A percentile compares a stretch with the other conserved stretches of the same genome.
Evolutionary conservation across 2,329 filamentous ascomycete species (phyloP).

Genomic region (Trichoderma sp.): DNA sequence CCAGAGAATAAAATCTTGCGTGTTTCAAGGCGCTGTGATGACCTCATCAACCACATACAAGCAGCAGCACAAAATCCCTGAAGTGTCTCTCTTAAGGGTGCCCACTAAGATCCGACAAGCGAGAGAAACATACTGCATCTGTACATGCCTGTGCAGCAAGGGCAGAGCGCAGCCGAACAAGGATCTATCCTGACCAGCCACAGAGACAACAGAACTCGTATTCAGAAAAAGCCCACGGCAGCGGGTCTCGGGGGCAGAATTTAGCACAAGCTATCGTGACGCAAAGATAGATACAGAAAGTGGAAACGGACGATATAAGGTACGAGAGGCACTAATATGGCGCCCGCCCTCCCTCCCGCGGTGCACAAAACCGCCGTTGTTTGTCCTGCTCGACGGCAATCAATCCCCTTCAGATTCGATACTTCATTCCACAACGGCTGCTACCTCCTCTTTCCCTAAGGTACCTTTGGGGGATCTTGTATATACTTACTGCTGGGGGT

Average conservation of each 20-base stretch:
- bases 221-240: slow-evolving; percentile 1
- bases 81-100: neutral
- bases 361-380: slow-evolving; percentile 1
- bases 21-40: neutral
- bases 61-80: neutral
- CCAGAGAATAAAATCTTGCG: neutral
- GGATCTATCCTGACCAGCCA: slow-evolving; percentile 1
- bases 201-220: slow-evolving; percentile 4
- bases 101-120: neutral
- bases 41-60: neutral
- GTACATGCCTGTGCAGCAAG: neutral
- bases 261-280: neutral
- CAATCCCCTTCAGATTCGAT: neutral
- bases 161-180: slow-evolving; percentile 6
- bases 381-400: neutral
- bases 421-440: neutral
- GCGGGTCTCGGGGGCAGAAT: neutral
- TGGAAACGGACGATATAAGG: slow-evolving; percentile 3
- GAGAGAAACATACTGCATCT: slow-evolving; percentile 9
- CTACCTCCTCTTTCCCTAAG: neutral
- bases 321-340: neutral
- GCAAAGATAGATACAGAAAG: neutral
- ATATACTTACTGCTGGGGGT: neutral
- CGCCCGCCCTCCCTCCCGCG: neutral
- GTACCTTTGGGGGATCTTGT: neutral